Percentiles rank a stretch among this genome's conserved stretches.
Conservation (phyloP, 1,139 yeast species). For the Blastobotrys illinoisensis region DNA sequence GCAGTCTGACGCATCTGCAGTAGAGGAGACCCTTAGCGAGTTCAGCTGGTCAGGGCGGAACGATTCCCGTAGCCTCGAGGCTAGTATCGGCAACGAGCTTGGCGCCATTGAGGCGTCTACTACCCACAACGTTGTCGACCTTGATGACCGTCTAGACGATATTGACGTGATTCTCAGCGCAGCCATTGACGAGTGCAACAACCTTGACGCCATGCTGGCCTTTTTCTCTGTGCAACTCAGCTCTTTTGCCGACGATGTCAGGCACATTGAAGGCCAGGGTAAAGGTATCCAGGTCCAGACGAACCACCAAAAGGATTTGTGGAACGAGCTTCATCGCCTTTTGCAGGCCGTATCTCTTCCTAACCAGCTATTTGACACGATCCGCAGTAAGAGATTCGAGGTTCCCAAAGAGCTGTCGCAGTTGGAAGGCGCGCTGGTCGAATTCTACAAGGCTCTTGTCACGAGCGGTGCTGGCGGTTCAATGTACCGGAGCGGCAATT, state of each 20-base stretch:
- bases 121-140: slow-evolving; percentile 44
- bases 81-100: slow-evolving; percentile 50
- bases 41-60: slow-evolving; percentile 68
- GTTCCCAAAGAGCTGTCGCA: slow-evolving; percentile 40
- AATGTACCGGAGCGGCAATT: slow-evolving; percentile 8
- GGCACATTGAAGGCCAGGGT: slow-evolving; percentile 66
- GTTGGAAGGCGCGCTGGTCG: slow-evolving; percentile 57
- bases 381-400: slow-evolving; percentile 48
- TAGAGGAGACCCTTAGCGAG: slow-evolving; percentile 69
- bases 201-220: slow-evolving; percentile 51
- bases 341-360: slow-evolving; percentile 65
- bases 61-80: slow-evolving; percentile 51
- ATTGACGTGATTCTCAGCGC: slow-evolving; percentile 40
- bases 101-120: slow-evolving; percentile 46
- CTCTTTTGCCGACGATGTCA: slow-evolving; percentile 60
- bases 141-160: slow-evolving; percentile 41
- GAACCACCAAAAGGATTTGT: slow-evolving; percentile 69
- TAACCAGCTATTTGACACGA: slow-evolving; percentile 45
- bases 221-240: slow-evolving; percentile 55
- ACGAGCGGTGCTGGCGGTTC: slow-evolving; percentile 16
- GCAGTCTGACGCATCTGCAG: slow-evolving; percentile 24
- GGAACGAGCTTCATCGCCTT: slow-evolving; percentile 63
- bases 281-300: slow-evolving; percentile 82
- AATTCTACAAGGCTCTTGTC: slow-evolving; percentile 52
- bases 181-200: slow-evolving; percentile 60